Conservation (phyloP, 208 protist species). For the Herpetomonas samuelpessoai region DNA sequence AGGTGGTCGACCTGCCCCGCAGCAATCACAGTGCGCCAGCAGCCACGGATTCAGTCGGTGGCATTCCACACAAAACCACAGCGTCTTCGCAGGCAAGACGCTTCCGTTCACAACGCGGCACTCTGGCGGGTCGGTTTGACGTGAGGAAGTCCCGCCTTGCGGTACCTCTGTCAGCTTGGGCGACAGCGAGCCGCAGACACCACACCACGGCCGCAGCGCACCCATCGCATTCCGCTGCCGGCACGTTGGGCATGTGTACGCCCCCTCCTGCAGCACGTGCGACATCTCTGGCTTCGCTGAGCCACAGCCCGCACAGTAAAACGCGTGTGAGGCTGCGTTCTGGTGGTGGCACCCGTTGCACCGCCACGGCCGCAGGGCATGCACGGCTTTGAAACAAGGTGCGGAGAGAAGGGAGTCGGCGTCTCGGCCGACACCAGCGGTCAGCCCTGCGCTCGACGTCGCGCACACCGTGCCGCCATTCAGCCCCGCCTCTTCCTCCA, state of each 20-base stretch:
- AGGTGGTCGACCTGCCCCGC: constrained; percentile 13
- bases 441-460: too few relatives aligned
- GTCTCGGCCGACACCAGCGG: too few relatives aligned
- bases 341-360: constrained; percentile 46
- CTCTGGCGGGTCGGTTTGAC: too few relatives aligned
- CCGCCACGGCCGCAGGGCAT: constrained; percentile 62
- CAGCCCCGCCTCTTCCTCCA: too few relatives aligned
- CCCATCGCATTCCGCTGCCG: not conserved
- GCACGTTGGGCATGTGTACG: constrained; percentile 29
- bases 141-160: constrained; percentile 8
- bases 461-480: too few relatives aligned
- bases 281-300: constrained; percentile 13
- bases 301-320: constrained; percentile 50
- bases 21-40: constrained; percentile 29
- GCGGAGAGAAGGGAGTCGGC: constrained; percentile 11
- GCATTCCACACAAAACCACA: constrained; percentile 52
- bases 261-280: constrained; percentile 15
- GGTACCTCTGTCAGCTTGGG: not conserved
- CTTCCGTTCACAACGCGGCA: too few relatives aligned
- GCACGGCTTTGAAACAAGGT: constrained; percentile 14
- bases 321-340: constrained; percentile 56
- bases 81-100: constrained; percentile 8
- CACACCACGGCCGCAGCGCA: constrained; percentile 15
- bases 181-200: constrained; percentile 4
- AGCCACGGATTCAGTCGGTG: constrained; percentile 34